phyloP scores from a whole-genome alignment of 345 rosid genomes.

The Capsella bursapastoris region DNA sequence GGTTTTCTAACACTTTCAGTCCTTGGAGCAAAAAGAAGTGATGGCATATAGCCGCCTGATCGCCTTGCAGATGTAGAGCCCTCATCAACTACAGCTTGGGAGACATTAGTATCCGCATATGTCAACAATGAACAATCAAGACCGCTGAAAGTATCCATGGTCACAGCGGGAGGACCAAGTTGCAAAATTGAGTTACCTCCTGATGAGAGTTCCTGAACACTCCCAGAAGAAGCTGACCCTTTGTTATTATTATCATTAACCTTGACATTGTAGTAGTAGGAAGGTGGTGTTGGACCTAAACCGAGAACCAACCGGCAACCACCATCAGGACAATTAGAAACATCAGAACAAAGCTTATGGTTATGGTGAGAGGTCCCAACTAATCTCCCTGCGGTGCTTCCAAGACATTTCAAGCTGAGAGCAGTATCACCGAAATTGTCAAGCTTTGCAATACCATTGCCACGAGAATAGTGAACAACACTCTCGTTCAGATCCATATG shows the following conservation, averaged over 20 bases:
- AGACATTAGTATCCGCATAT: slow-evolving; percentile 43
- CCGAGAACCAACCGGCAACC: slow-evolving; percentile 91
- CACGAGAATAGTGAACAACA: slow-evolving; percentile 45
- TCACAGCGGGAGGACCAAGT: slow-evolving; percentile 77
- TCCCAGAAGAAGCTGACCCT: slow-evolving; percentile 45
- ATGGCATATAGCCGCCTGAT: slow-evolving; percentile 89
- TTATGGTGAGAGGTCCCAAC: slow-evolving; percentile 43
- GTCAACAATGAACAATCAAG: slow-evolving; percentile 58
- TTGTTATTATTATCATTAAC: slow-evolving; percentile 49
- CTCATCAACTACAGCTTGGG: slow-evolving; percentile 67
- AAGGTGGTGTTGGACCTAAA: slow-evolving; percentile 80
- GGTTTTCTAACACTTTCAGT: slow-evolving; percentile 45
- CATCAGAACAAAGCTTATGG: slow-evolving; percentile 50
- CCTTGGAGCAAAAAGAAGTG: slow-evolving; percentile 79
- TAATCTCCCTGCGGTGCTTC: slow-evolving; percentile 48
- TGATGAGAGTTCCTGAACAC: slow-evolving; percentile 49
- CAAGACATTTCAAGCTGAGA: slow-evolving; percentile 66
- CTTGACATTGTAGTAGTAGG: slow-evolving; percentile 49
- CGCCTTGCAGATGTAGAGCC: slow-evolving; percentile 95
- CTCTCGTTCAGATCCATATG: slow-evolving; percentile 73
- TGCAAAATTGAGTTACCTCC: slow-evolving; percentile 66
- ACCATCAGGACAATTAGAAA: slow-evolving; percentile 61
- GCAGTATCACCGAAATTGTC: slow-evolving; percentile 73
- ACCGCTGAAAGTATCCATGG: slow-evolving; percentile 49
- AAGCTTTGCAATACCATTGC: slow-evolving; percentile 49